Evolutionary conservation across 1,284 basidiomycete genomes (phyloP).

Genomic region (Agaricales sp.): DNA sequence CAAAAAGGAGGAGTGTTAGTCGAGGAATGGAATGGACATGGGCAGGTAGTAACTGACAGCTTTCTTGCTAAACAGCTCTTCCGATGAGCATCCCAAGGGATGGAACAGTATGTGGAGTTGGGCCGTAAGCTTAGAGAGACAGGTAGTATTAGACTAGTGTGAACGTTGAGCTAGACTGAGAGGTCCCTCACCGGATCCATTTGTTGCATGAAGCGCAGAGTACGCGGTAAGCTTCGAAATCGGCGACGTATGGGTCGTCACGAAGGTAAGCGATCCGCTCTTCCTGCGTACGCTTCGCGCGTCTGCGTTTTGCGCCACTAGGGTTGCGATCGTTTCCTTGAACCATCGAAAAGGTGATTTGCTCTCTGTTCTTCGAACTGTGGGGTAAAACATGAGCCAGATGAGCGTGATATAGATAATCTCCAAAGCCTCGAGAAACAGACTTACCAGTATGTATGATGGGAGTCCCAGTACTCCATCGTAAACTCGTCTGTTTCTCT

Average conservation of each 20-base stretch:
- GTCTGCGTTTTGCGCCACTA: conserved; percentile 43
- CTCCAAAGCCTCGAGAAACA: neutral
- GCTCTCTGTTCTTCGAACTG: conserved; percentile 18
- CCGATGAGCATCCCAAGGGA: conserved; percentile 74
- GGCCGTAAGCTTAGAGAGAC: conserved; percentile 53
- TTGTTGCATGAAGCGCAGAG: conserved; percentile 70
- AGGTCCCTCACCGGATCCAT: conserved; percentile 45
- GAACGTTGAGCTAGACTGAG: neutral
- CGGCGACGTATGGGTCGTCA: conserved; percentile 63
- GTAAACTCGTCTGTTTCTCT: conserved; percentile 50
- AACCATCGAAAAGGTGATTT: conserved; percentile 28
- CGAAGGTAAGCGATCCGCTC: conserved; percentile 68
- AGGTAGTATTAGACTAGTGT: neutral
- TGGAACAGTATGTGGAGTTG: conserved; percentile 76
- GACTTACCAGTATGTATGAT: conserved; percentile 47
- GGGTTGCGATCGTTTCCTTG: conserved; percentile 29
- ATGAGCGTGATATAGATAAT: conserved; percentile 4
- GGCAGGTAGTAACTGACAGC: conserved; percentile 29
- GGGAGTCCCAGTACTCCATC: conserved; percentile 57
- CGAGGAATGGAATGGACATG: conserved; percentile 1
- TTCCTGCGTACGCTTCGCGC: conserved; percentile 68
- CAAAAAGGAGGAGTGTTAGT: conserved; percentile 10
- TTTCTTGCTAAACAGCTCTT: conserved; percentile 68
- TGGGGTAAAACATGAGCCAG: conserved; percentile 3
- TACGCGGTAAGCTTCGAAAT: conserved; percentile 70